Conservation (phyloP, 2,329 filamentous ascomycete genomes). For the Periconia macrospinosa region DNA sequence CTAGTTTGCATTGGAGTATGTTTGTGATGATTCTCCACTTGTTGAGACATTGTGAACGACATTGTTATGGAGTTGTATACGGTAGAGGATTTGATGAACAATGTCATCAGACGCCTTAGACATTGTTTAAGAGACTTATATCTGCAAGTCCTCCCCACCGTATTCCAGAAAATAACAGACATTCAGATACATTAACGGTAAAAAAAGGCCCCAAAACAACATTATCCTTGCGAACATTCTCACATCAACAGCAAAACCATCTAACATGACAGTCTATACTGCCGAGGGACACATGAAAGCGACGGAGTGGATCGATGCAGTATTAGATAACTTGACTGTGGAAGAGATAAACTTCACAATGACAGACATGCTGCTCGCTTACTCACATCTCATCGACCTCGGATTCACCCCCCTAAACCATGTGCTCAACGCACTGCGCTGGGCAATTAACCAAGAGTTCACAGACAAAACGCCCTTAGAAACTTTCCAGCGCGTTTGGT, state of each 20-base stretch:
- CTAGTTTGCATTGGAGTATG: no score
- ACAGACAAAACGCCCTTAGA: background rate
- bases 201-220: background rate
- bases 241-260: no score
- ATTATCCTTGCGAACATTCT: background rate
- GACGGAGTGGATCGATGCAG: background rate
- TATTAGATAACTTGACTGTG: background rate
- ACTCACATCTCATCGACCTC: background rate
- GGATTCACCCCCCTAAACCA: background rate
- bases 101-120: background rate
- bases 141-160: no score
- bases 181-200: background rate
- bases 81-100: background rate
- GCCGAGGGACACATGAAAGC: no score
- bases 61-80: no score
- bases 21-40: no score
- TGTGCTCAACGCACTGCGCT: background rate
- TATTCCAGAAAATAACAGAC: background rate
- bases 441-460: slow-evolving; percentile 2
- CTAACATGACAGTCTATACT: no score
- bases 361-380: background rate
- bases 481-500: slow-evolving; percentile 6
- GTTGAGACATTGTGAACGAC: no score
- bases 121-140: background rate
- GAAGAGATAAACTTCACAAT: background rate